Evolutionary conservation across 495 filamentous ascomycete genomes (phyloP).

Genomic region (Sordaria brevicollis): DNA sequence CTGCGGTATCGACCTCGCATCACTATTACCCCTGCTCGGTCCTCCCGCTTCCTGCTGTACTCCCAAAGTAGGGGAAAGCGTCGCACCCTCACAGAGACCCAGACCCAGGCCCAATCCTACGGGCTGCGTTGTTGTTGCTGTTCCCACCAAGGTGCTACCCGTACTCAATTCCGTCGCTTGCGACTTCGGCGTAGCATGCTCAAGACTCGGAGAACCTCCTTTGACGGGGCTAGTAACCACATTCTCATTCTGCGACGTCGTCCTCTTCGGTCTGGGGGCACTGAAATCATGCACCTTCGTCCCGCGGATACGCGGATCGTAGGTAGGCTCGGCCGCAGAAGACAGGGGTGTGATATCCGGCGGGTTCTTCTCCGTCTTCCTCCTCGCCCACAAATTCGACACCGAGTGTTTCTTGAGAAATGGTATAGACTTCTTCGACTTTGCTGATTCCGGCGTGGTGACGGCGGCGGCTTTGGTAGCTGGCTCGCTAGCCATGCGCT

Average conservation of each 20-base stretch:
- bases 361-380: constrained; percentile 31
- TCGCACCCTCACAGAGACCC: background rate
- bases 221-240: background rate
- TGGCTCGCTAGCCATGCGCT: constrained; percentile 28
- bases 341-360: constrained; percentile 43
- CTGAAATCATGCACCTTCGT: constrained; percentile 87
- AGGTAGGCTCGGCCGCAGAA: constrained; percentile 31
- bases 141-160: background rate
- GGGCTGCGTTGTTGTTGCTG: background rate
- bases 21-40: background rate
- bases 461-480: constrained; percentile 51
- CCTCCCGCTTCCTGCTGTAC: background rate
- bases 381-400: constrained; percentile 32
- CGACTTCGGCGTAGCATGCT: background rate
- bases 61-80: background rate
- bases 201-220: background rate
- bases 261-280: constrained; percentile 58
- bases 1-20: background rate
- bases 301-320: constrained; percentile 77
- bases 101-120: background rate
- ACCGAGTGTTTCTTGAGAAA: constrained; percentile 43
- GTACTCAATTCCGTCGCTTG: background rate
- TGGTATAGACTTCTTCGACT: constrained; percentile 39
- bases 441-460: constrained; percentile 44
- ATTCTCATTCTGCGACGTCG: constrained; percentile 22